Base-by-base conservation (phyloP, 805 yeast genomes). In the Kregervanrija pseudodelftensis region DNA sequence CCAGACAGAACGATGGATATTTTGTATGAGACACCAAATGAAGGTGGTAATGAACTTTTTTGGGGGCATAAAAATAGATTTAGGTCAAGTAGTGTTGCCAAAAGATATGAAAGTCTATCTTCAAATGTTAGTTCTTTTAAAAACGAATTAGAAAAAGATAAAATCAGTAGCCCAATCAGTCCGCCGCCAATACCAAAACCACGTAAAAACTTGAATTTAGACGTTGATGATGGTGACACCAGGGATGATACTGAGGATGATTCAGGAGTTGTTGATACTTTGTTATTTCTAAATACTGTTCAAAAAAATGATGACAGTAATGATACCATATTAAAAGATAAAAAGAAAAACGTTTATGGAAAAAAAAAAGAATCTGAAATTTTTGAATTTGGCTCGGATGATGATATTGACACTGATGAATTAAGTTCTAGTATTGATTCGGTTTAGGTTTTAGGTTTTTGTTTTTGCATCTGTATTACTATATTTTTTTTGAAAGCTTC, bases 1-100 rank as follows among this genome's bases (percentile, higher is more conserved):
- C 16, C 43, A 31, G 58, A 59, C 39, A 46, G 63, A 33, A 43
- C 49, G 11, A 61, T 61, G 60, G 57, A 59, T 33, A 56, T 61
- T 11, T 46, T 62, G 10, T 60, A 57, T 47, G 66, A 61, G 40
- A 51, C 54, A 9, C 52, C 57, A 1, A 58, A 55, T 36, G 64
- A 60, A 35, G 49, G 43, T 39, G 43, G 40, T 33, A 36, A 30
- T 36, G 40, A 14, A 22, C 16, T 8, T 37, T 30, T 15, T 13
- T 13, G 40, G 15, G 11, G 14, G 16, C 5, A 12, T 32, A 32
- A 32, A 32, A 32, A 35, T 14, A 40, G 51, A 12, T 45, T 45
- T n/a, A 44, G 51, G 42, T 45, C 54, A n/a, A 48, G 48, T n/a
- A 45, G 47, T 30, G 52, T 44, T 5, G 52, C 51, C 13, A 49